Conservation (phyloP, 1,139 yeast genomes). For the Hyphopichia fennica region DNA sequence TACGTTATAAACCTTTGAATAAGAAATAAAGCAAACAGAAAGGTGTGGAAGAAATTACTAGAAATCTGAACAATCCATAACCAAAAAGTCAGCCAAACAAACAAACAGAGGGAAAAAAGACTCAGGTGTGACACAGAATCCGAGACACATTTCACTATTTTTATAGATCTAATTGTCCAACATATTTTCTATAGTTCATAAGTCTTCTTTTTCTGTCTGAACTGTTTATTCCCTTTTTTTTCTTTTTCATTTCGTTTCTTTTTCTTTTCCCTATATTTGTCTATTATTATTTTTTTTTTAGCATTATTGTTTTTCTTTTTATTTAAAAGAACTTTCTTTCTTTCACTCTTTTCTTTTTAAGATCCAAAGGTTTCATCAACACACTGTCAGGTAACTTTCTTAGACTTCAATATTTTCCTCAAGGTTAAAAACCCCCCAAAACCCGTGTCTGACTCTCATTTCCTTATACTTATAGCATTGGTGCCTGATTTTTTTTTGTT, state of each 20-base stretch:
- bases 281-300: neutral
- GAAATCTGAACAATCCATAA: neutral
- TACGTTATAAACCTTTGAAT: too few species aligned
- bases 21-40: too few species aligned
- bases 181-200: neutral
- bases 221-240: neutral
- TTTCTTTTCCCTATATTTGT: neutral
- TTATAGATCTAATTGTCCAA: constrained; percentile 1
- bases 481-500: too few species aligned
- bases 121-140: neutral
- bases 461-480: too few species aligned
- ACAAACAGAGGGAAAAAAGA: neutral
- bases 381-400: too few species aligned
- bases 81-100: neutral
- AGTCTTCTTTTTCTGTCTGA: neutral
- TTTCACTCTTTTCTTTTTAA: neutral
- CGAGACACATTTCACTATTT: neutral
- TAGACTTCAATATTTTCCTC: too few species aligned
- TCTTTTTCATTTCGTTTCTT: neutral
- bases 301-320: neutral
- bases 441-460: too few species aligned
- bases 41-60: too few species aligned
- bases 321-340: neutral
- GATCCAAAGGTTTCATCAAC: too few species aligned
- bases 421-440: too few species aligned